Percentiles rank a stretch among this genome's conserved stretches.
phyloP scores from a whole-genome alignment of 768 basidiomycete species.

The Symmetrospora coprosmae region DNA sequence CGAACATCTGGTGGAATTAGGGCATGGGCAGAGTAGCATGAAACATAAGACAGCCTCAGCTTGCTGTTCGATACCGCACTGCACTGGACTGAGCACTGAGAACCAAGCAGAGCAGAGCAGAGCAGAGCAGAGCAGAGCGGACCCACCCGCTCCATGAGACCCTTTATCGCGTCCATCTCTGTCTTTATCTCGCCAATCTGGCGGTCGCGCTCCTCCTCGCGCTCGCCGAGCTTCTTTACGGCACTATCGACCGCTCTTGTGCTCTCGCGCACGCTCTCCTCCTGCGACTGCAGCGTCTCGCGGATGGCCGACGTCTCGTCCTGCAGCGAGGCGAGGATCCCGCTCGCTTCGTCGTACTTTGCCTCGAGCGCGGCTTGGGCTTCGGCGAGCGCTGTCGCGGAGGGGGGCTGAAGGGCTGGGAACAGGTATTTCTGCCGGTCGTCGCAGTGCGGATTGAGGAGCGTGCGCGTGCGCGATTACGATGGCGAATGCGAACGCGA shows the following conservation, averaged over 20 bases:
- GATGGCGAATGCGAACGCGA: background rate
- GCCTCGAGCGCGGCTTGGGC: slow-evolving; percentile 70
- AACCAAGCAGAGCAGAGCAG: no score
- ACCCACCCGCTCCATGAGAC: slow-evolving; percentile 79
- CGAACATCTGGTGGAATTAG: slow-evolving; percentile 67
- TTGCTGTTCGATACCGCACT: no score
- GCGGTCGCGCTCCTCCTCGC: slow-evolving; percentile 62
- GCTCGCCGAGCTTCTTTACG: slow-evolving; percentile 60
- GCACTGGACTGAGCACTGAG: no score
- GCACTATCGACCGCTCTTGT: slow-evolving; percentile 58
- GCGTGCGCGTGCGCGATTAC: no score
- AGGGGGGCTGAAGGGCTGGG: slow-evolving; percentile 80
- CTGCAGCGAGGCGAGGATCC: slow-evolving; percentile 64
- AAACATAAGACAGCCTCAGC: no score
- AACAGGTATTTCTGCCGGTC: slow-evolving; percentile 79
- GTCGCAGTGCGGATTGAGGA: background rate
- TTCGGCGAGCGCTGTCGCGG: slow-evolving; percentile 71
- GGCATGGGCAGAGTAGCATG: background rate
- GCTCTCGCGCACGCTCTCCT: slow-evolving; percentile 54
- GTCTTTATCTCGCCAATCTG: slow-evolving; percentile 85
- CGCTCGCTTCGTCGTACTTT: slow-evolving; percentile 79
- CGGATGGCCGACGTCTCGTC: slow-evolving; percentile 59
- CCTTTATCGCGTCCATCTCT: slow-evolving; percentile 75
- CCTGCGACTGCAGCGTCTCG: slow-evolving; percentile 60
- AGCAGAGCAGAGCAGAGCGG: slow-evolving; percentile 8